Evolutionary conservation across 1,284 basidiomycete genomes (phyloP), one percentile per base, ranked within the genome.

Genomic region (Coniferiporia sulphurascens): DNA sequence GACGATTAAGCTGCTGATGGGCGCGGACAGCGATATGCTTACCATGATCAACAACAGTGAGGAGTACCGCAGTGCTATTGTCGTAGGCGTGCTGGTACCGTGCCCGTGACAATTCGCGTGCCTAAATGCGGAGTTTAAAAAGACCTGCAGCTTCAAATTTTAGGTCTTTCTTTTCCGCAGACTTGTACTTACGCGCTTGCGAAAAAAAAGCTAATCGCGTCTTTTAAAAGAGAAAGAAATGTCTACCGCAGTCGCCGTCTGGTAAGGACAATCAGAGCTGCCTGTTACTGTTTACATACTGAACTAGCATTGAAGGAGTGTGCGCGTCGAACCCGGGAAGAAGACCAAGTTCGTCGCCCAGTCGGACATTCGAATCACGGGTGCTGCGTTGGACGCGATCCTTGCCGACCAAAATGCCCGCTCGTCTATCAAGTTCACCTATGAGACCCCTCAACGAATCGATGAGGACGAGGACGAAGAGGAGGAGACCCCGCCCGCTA

Each of bases 351-450:
- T 93, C 66, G 73, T 80, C 59, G 85, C 91, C 56, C 79, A 82
- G 62, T 79, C 80, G 48, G 91, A 94, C 74, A 76, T 96, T 68
- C 80, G 81, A 68, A 85, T 97, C 72, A 93, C 91, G 70, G 94
- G 93, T 73, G 85, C 89, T 57, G 84, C 92, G 7, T 83, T 95
- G 54, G 88, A 87, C 56, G 88, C 92, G 65, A 79, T 83, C 65
- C 78, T 95, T 62, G 76, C 72, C 43, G 85, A 91, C 70, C 69
- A 77, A 57, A 76, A 78, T 51, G 85, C 84, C 41, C 81, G 93
- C 64, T 88, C 91, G 10, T 84, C 88, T 59, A 77, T 97, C 68
- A 94, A 91, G 75, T 79, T 98, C 65, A 80, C 81, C 53, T 91
- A 92, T 75, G 65, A 68, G 22, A 63, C 65, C 8, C 62, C 67